Base-by-base conservation (phyloP, 192 early-diverging fungal species). In the Haplosporangium gracile region DNA sequence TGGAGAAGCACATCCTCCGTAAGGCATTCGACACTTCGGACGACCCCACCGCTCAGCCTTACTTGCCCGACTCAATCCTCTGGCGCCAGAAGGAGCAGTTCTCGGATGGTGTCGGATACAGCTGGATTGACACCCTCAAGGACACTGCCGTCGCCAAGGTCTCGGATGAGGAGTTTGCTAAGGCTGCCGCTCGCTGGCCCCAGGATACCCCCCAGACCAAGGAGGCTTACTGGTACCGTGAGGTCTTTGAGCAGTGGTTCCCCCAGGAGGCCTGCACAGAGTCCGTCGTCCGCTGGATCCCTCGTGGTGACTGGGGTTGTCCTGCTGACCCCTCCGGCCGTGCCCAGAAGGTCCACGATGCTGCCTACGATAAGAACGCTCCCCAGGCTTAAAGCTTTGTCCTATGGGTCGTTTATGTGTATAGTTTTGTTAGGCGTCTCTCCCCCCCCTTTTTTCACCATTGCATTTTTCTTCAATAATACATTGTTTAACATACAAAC, bases 31-130 rank as follows among this genome's bases (percentile, higher is more conserved):
- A 99, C 83, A 95, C 95, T 36, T 96, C 94, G 55, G 93, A 93
- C 26, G 95, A 93, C 26, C 93, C 93, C 26, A 84, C 72, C 49
- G 85, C 89, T 34, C 83, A 88, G 53, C 96, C 97, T 29, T 99
- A 98, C 85, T 92, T 98, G 75, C 97, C 97, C 10, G 91, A 90
- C 72, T 94, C 95, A 42, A 95, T 99, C 72, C 93, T 99, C 43
- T 99, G 98, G 98, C 93, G 98, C 80, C 98, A 99, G 89, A 98
- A 99, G 94, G 98, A 99, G 90, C 98, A 99, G 89, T 99, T 99
- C 93, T 96, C 95, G 49, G 98, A 99, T 80, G 98, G 98, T 77
- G 98, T 99, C 49, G 98, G 98, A 26, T 99, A 99, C 91, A 90
- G 92, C 77, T 99, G 98, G 98, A 99, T 99, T 79, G 98, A 99